phyloP scores from a whole-genome alignment of 768 basidiomycete genomes.

The Russula dissimulans region DNA sequence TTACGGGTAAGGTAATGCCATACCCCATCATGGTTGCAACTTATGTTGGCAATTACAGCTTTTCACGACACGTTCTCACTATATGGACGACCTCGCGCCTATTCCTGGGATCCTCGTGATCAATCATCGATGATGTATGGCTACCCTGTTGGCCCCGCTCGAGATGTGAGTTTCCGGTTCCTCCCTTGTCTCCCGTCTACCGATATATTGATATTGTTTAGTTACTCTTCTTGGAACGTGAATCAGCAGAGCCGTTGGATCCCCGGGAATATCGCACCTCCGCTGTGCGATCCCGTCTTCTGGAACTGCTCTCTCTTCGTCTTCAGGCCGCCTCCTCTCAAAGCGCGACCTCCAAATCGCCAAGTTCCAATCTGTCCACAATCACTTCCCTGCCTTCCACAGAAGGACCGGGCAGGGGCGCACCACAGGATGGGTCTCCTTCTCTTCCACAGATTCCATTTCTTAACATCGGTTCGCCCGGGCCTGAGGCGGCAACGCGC shows the following conservation, averaged over 20 bases:
- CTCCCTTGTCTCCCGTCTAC: background rate
- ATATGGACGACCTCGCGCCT: slow-evolving; percentile 79
- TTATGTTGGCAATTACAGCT: slow-evolving; percentile 32
- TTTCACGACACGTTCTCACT: slow-evolving; percentile 81
- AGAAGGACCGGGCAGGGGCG: background rate
- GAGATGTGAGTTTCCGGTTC: slow-evolving; percentile 51
- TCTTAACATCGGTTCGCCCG: slow-evolving; percentile 37
- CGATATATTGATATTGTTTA: slow-evolving; percentile 24
- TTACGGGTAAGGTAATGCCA: slow-evolving; percentile 52
- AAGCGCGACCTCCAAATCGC: background rate
- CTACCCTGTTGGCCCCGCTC: slow-evolving; percentile 78
- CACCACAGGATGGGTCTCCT: background rate
- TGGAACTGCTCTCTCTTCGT: slow-evolving; percentile 52
- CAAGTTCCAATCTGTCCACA: background rate
- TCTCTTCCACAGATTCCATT: slow-evolving; percentile 49
- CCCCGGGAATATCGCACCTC: slow-evolving; percentile 73
- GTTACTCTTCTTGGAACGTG: slow-evolving; percentile 84
- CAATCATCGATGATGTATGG: slow-evolving; percentile 83
- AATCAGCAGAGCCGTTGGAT: slow-evolving; percentile 68
- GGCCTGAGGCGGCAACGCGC: background rate
- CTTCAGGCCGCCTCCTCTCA: slow-evolving; percentile 38
- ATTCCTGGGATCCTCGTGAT: slow-evolving; percentile 87
- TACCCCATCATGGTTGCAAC: background rate
- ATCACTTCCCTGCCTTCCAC: slow-evolving; percentile 11
- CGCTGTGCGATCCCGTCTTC: slow-evolving; percentile 49